Evolutionary conservation across 371 early-diverging fungal species (phyloP), one percentile per base, ranked within the genome.

Genomic region (Fennellomyces sp.): DNA sequence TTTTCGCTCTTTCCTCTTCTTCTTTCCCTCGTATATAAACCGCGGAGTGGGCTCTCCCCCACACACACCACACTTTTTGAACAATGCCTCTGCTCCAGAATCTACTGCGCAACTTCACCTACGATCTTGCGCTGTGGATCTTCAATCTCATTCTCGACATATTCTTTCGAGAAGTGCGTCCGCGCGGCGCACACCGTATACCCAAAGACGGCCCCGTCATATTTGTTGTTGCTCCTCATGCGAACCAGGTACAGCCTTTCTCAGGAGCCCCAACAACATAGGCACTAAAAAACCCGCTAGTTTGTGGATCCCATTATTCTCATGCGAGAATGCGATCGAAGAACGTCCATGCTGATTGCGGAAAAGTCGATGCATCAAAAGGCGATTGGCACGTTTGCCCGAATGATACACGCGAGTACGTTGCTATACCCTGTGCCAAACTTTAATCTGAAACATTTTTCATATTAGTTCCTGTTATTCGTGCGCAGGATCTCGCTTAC

Each of bases 221-320:
- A 54, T 96, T 96, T 71, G 93, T 93, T 17, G 92, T 87, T 5
- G 97, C 94, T 2, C 97, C 96, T 28, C 96, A 95, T 81, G 91
- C 92, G 29, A 95, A 95, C 77, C 97, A 94, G 81, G 87, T 84
- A 76, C 54, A 15, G n/a, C n/a, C n/a, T 11, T 39, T 39, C 38
- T 15, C n/a, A 41, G 4, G n/a, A 23, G 29, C n/a, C 12, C n/a
- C n/a, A n/a, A n/a, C n/a, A 27, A 49, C 17, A 31, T 28, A n/a
- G 17, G 23, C 19, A 47, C 5, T 31, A 15, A 45, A 15, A 5
- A 56, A 26, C 31, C 51, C 4, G 12, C 3, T 64, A 88, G 87
- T 95, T 96, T 74, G 88, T 96, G 8, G 97, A 96, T 66, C 95
- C 95, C 5, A 60, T 93, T 15, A 85, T 95, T 53, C 71, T 95